Percentiles rank a stretch among this genome's conserved stretches.
Conservation (phyloP, 2,329 filamentous ascomycete species). For the Trichocomaceae sp. region DNA sequence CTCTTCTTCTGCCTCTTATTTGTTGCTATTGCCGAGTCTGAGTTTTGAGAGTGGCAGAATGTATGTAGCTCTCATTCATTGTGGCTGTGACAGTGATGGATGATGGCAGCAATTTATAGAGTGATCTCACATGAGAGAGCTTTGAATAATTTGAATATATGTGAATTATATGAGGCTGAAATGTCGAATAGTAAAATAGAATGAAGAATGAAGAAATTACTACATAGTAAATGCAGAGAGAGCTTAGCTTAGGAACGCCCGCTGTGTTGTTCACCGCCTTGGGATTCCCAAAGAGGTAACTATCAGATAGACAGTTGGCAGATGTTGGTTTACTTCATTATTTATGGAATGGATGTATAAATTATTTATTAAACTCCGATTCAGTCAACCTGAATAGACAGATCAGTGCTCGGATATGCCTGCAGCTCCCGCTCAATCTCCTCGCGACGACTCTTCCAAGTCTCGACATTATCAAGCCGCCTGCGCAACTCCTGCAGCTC, state of each 20-base stretch:
- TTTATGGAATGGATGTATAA: background rate
- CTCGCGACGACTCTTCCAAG: conserved; percentile 69
- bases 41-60: background rate
- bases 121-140: background rate
- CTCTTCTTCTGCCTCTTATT: background rate
- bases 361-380: too few relatives aligned
- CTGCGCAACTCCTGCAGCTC: conserved; percentile 81
- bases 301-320: too few relatives aligned
- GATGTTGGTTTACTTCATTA: too few relatives aligned
- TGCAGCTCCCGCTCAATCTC: conserved; percentile 79
- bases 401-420: too few relatives aligned
- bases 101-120: too few relatives aligned
- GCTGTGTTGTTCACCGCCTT: background rate
- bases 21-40: background rate
- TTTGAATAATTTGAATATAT: background rate
- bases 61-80: background rate
- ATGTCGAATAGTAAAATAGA: too few relatives aligned
- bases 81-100: background rate
- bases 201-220: too few relatives aligned
- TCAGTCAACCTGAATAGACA: too few relatives aligned
- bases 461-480: conserved; percentile 70
- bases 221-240: too few relatives aligned
- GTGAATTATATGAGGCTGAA: background rate
- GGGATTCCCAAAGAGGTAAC: background rate
- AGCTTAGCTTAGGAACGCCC: too few relatives aligned